phyloP scores from a whole-genome alignment of 352 stramenopile genomes.

The Peronospora tabacina region DNA sequence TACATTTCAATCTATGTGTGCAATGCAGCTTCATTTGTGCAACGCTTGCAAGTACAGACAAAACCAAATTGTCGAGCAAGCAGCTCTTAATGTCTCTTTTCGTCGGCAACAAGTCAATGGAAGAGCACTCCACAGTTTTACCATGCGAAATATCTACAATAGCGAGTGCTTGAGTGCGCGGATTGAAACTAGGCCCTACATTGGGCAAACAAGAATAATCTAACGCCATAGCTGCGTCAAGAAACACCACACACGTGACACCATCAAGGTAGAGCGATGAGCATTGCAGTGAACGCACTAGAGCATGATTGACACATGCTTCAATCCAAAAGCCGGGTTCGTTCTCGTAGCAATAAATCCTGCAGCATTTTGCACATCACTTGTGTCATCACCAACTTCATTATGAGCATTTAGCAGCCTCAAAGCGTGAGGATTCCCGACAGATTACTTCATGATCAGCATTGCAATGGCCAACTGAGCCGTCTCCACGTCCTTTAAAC shows the following conservation, averaged over 20 bases:
- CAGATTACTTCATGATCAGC: slow-evolving; percentile 48
- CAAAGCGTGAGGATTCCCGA: slow-evolving; percentile 31
- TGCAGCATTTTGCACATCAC: slow-evolving; percentile 2
- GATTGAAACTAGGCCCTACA: slow-evolving; percentile 45
- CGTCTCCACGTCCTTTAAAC: slow-evolving; percentile 32
- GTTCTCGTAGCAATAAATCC: slow-evolving; percentile 12
- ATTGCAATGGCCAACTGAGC: slow-evolving; percentile 43
- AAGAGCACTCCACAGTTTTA: slow-evolving; percentile 43
- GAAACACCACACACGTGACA: slow-evolving; percentile 42
- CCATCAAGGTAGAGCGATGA: slow-evolving; percentile 44
- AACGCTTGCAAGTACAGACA: slow-evolving; percentile 39
- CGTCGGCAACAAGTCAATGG: slow-evolving; percentile 46
- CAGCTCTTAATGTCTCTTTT: slow-evolving; percentile 27
- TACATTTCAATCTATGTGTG: background rate
- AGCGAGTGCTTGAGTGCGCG: slow-evolving; percentile 34
- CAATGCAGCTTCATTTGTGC: slow-evolving; percentile 16
- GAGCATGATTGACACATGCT: slow-evolving; percentile 33
- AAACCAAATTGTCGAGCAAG: slow-evolving; percentile 48
- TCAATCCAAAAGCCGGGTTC: slow-evolving; percentile 4
- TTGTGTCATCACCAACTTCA: background rate
- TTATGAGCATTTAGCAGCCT: slow-evolving; percentile 17
- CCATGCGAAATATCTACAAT: slow-evolving; percentile 27
- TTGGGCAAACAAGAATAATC: slow-evolving; percentile 67
- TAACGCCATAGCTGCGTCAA: slow-evolving; percentile 55
- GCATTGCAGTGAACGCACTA: slow-evolving; percentile 47